Percentiles rank a stretch among this genome's conserved stretches.
Evolutionary conservation across 2,329 filamentous ascomycete species (phyloP).

Genomic region (Pyrenophora seminiperda): DNA sequence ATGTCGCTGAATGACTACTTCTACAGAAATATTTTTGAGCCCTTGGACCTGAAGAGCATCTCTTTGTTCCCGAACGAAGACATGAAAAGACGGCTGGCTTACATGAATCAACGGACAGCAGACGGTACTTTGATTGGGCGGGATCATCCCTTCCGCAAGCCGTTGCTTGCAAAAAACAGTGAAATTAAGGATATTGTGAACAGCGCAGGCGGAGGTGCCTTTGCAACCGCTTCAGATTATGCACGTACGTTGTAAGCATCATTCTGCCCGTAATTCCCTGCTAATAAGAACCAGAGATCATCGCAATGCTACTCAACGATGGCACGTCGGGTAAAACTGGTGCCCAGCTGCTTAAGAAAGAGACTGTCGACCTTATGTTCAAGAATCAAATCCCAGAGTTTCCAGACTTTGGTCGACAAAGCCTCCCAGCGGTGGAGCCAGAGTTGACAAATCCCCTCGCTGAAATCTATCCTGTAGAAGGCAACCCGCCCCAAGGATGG

Average conservation of each 20-base stretch:
- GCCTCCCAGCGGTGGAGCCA: constrained; percentile 55
- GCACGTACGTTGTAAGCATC: constrained; percentile 50
- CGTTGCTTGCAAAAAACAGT: constrained; percentile 52
- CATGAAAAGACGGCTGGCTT: constrained; percentile 62
- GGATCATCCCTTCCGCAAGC: constrained; percentile 59
- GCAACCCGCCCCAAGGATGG: constrained; percentile 64
- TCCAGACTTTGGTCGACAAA: constrained; percentile 57
- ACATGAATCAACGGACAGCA: constrained; percentile 59
- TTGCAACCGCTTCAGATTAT: constrained; percentile 64
- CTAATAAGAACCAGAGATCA: constrained; percentile 54
- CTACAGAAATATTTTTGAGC: constrained; percentile 52
- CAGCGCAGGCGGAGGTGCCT: constrained; percentile 66
- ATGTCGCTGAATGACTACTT: constrained; percentile 52
- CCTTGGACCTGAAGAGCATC: constrained; percentile 55
- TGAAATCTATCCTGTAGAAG: constrained; percentile 55
- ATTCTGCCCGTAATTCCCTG: background rate
- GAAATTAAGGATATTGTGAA: constrained; percentile 57
- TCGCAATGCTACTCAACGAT: constrained; percentile 67
- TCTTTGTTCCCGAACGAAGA: constrained; percentile 61
- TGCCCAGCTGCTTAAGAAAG: constrained; percentile 57
- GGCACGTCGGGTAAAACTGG: constrained; percentile 64
- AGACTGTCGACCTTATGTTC: constrained; percentile 69
- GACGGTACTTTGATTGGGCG: constrained; percentile 48
- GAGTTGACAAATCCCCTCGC: constrained; percentile 56
- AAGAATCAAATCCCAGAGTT: constrained; percentile 62